These are phyloP conservation scores for Geosmithia morbida DNA, from an alignment of 2,329 filamentous ascomycete genomes.

Conservation along the genomic window DNA sequence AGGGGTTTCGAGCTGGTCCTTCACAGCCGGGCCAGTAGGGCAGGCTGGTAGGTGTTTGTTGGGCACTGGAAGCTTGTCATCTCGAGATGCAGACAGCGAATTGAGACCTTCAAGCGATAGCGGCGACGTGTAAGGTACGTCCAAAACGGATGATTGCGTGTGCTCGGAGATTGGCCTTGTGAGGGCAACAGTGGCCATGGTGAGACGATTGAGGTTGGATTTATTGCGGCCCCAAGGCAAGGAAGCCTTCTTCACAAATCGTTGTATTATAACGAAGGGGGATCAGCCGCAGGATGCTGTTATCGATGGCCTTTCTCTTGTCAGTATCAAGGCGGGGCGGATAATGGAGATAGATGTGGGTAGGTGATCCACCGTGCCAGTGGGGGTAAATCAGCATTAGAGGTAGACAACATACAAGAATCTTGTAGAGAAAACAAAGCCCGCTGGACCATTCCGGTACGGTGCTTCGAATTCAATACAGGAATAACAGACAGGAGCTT, in stretches of 20 bases:
- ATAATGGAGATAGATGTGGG: background rate
- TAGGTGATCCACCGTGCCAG: no score
- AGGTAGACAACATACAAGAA: background rate
- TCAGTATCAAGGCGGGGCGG: background rate
- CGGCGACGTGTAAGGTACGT: conserved; percentile 20
- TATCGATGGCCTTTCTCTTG: background rate
- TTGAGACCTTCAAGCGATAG: conserved; percentile 21
- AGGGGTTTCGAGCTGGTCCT: conserved; percentile 42
- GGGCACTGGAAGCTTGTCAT: conserved; percentile 39
- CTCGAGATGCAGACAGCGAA: conserved; percentile 8
- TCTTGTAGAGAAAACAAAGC: background rate
- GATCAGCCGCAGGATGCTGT: background rate
- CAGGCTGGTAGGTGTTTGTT: conserved; percentile 89
- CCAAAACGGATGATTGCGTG: conserved; percentile 25
- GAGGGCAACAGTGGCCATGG: conserved; percentile 42
- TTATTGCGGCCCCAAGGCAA: background rate
- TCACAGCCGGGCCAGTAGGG: conserved; percentile 56
- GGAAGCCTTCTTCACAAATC: background rate
- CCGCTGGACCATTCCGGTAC: background rate
- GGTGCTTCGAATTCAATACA: background rate
- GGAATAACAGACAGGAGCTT: no score
- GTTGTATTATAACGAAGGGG: background rate
- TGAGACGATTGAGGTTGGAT: background rate
- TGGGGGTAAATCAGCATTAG: background rate
- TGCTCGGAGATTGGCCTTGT: conserved; percentile 31